Evolutionary conservation across 495 filamentous ascomycete genomes (phyloP).

Genomic region (Penicillium malachiteum): DNA sequence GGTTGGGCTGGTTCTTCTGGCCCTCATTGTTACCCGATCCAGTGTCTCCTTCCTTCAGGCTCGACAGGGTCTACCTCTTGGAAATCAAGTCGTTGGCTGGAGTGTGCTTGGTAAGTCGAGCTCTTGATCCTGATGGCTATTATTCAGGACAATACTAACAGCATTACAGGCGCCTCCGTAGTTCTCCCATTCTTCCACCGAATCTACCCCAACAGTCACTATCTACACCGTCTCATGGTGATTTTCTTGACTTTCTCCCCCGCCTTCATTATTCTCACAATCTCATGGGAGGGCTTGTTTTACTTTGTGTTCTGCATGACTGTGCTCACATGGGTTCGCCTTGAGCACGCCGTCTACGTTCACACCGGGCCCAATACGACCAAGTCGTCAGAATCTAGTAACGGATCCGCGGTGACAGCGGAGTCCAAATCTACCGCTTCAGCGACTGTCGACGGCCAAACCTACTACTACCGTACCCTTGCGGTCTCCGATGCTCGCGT

Average conservation of each 20-base stretch:
- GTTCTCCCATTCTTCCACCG: constrained; percentile 78
- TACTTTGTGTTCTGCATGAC: constrained; percentile 85
- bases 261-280: constrained; percentile 92
- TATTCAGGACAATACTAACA: constrained; percentile 6
- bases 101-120: constrained; percentile 66
- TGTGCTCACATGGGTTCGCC: constrained; percentile 82
- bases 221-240: constrained; percentile 83
- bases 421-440: constrained; percentile 31
- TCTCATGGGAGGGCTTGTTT: constrained; percentile 97
- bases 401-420: constrained; percentile 15
- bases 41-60: constrained; percentile 80
- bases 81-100: constrained; percentile 90
- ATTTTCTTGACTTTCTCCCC: constrained; percentile 94
- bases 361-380: constrained; percentile 39
- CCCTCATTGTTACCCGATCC: constrained; percentile 82
- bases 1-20: constrained; percentile 79
- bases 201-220: constrained; percentile 79
- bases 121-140: not conserved
- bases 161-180: constrained; percentile 64
- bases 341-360: constrained; percentile 78
- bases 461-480: constrained; percentile 64
- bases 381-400: constrained; percentile 11
- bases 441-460: constrained; percentile 33
- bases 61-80: constrained; percentile 80
- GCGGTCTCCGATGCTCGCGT: constrained; percentile 80